A percentile compares a stretch with the other conserved stretches of the same genome.
These are phyloP conservation scores for Cutaneotrichosporon sp. DNA, from an alignment of 1,284 basidiomycete genomes.

Conservation along the genomic window DNA sequence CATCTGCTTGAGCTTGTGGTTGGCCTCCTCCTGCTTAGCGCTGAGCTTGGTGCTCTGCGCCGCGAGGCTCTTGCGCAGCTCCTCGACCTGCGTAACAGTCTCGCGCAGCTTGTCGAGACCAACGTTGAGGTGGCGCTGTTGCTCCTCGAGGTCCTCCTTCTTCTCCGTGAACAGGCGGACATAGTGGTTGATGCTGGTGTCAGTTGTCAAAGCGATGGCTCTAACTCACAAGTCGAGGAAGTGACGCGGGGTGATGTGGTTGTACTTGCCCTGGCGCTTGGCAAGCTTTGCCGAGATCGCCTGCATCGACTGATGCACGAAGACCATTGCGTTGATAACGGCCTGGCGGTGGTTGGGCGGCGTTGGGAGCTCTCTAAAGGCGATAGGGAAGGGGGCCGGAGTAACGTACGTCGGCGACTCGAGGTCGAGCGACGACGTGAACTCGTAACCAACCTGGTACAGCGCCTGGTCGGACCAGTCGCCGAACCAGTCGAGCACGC, in stretches of 20 bases:
- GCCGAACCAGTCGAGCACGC: slow-evolving; percentile 97
- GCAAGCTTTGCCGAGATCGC: slow-evolving; percentile 86
- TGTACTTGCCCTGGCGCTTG: slow-evolving; percentile 87
- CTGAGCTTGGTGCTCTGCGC: slow-evolving; percentile 91
- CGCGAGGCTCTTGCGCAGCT: slow-evolving; percentile 91
- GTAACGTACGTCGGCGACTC: slow-evolving; percentile 77
- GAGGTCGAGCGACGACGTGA: slow-evolving; percentile 87
- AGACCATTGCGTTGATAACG: slow-evolving; percentile 90
- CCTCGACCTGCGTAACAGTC: slow-evolving; percentile 94
- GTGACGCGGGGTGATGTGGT: slow-evolving; percentile 97
- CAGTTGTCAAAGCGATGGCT: slow-evolving; percentile 6
- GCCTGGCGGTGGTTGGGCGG: slow-evolving; percentile 74
- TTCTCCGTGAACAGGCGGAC: slow-evolving; percentile 96
- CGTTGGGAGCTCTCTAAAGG: slow-evolving; percentile 75
- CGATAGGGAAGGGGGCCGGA: slow-evolving; percentile 79
- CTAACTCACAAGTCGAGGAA: slow-evolving; percentile 94
- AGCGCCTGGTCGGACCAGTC: slow-evolving; percentile 98
- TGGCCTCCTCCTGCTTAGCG: slow-evolving; percentile 91
- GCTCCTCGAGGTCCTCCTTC: slow-evolving; percentile 97
- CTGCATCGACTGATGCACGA: slow-evolving; percentile 88
- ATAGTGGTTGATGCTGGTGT: slow-evolving; percentile 87
- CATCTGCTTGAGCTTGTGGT: slow-evolving; percentile 97
- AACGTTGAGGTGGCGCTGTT: slow-evolving; percentile 97
- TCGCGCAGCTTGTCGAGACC: slow-evolving; percentile 96
- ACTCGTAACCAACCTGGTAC: slow-evolving; percentile 94